Conservation (phyloP, 768 basidiomycete species). For the Tephrocybe sp. region DNA sequence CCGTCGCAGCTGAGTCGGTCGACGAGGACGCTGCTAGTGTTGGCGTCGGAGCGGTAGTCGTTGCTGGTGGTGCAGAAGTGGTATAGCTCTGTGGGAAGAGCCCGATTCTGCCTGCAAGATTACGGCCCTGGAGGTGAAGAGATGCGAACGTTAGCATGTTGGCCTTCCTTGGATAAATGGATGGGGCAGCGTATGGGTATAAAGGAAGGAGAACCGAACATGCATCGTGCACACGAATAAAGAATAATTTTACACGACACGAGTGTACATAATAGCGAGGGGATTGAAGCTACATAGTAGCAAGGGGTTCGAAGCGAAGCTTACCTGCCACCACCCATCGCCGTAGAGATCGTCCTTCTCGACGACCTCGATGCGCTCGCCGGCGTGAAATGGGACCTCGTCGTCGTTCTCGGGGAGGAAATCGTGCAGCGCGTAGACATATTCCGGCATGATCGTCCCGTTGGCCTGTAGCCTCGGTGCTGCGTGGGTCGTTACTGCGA, state of each 20-base stretch:
- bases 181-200: too few relatives aligned
- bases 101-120: constrained; percentile 77
- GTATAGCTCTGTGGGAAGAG: constrained; percentile 93
- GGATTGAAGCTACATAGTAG: too few relatives aligned
- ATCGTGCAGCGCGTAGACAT: constrained; percentile 86
- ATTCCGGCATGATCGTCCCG: constrained; percentile 58
- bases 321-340: constrained; percentile 92
- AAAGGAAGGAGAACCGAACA: too few relatives aligned
- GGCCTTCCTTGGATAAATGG: too few relatives aligned
- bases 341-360: constrained; percentile 92
- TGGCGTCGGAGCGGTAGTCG: constrained; percentile 12
- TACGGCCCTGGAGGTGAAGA: constrained; percentile 85
- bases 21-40: constrained; percentile 23
- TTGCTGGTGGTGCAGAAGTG: constrained; percentile 48
- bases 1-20: constrained; percentile 20
- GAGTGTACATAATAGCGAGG: too few relatives aligned
- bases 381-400: constrained; percentile 82
- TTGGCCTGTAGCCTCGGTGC: too few relatives aligned
- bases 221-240: too few relatives aligned
- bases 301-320: too few relatives aligned
- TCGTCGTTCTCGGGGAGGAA: constrained; percentile 93
- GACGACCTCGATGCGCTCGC: constrained; percentile 85
- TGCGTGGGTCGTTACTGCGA: neutral
- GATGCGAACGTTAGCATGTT: too few relatives aligned
- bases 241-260: too few relatives aligned